Conservation (phyloP, 176 grass and related monocot genomes). For the Chrysopogon serrulatus region DNA sequence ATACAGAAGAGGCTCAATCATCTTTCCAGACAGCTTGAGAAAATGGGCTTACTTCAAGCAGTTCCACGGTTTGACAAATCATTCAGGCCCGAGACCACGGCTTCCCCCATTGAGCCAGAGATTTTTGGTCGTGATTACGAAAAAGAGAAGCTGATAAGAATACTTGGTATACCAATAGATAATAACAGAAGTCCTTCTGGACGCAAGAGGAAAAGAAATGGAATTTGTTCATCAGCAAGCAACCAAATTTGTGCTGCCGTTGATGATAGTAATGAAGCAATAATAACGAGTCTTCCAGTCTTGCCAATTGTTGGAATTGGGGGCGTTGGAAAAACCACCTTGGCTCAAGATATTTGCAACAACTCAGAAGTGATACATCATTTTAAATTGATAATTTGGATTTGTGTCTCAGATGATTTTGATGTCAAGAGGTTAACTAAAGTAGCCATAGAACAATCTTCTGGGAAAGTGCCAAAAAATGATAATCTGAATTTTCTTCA, state of each 20-base stretch:
- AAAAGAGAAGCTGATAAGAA: not conserved
- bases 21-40: not conserved
- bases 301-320: slow-evolving; percentile 33
- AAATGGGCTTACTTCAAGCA: not conserved
- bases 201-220: not conserved
- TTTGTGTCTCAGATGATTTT: too few species aligned
- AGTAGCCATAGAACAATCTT: too few species aligned
- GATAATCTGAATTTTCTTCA: too few species aligned
- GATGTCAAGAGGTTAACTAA: too few species aligned
- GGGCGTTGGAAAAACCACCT: too few species aligned
- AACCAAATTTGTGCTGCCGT: too few species aligned
- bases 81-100: not conserved
- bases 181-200: not conserved
- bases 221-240: not conserved
- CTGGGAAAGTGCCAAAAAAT: too few species aligned
- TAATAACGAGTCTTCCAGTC: not conserved
- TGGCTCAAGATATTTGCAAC: too few species aligned
- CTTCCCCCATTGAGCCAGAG: not conserved
- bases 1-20: not conserved
- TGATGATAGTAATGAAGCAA: not conserved
- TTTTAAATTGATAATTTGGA: too few species aligned
- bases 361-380: too few species aligned
- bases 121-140: not conserved
- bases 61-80: not conserved
- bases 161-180: not conserved